Evolutionary conservation across 1,284 basidiomycete species (phyloP).

Genomic region (Ceratobasidium sp.): DNA sequence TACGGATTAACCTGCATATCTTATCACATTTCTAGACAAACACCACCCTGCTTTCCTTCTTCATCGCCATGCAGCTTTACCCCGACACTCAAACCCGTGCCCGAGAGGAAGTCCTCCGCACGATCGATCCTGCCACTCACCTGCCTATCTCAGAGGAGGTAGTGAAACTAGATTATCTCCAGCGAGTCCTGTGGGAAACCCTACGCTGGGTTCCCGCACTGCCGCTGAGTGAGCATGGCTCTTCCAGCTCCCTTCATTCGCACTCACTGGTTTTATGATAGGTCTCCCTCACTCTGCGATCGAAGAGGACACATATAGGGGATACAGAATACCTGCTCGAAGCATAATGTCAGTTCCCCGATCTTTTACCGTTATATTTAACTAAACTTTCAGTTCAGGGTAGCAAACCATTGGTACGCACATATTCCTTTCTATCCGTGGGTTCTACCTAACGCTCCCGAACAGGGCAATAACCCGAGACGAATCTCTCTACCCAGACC

Average conservation of each 20-base stretch:
- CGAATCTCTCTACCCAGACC: conserved; percentile 32
- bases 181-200: conserved; percentile 16
- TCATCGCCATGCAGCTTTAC: conserved; percentile 33
- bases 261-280: no score
- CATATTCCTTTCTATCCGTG: not conserved
- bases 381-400: no score
- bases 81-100: conserved; percentile 34
- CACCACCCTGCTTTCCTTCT: conserved; percentile 10
- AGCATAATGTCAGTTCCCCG: conserved; percentile 35
- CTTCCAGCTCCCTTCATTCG: no score
- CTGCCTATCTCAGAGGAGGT: conserved; percentile 16
- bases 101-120: conserved; percentile 30
- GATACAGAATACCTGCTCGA: conserved; percentile 25
- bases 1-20: no score
- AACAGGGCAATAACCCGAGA: conserved; percentile 34
- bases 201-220: conserved; percentile 29
- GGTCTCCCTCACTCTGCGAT: conserved; percentile 24
- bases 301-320: conserved; percentile 28
- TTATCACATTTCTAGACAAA: conserved; percentile 1
- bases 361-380: no score
- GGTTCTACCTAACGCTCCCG: no score
- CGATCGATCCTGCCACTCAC: conserved; percentile 10
- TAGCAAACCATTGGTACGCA: conserved; percentile 12
- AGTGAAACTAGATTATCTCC: conserved; percentile 16
- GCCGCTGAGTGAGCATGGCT: conserved; percentile 11